Base-by-base conservation (phyloP, 1,139 yeast species). In the Pneumocystis jirovecii region DNA sequence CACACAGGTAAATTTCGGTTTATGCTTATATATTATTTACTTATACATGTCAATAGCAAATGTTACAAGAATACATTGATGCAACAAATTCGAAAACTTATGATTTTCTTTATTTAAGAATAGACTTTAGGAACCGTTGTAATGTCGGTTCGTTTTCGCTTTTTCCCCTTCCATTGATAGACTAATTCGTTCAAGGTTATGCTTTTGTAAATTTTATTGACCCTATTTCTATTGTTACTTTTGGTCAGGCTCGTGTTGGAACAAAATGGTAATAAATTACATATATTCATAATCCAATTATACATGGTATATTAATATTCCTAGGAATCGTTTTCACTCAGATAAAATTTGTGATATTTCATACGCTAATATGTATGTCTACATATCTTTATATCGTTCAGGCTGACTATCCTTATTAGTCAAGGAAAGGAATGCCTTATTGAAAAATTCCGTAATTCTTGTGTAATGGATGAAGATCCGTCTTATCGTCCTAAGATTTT, bases 81-180 rank as follows among this genome's bases (percentile, higher is more conserved):
- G 74, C 71, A 40, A 79, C 83, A 50, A 59, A 61, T 21, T 31
- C 61, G 31, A 31, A 64, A 42, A 78, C 82, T 65, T 83, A 82
- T 70, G 84, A 82, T 70, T 83, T 83, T 73, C 74, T 83, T 66
- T 83, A 81, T 69, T 71, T 81, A 66, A 75, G 84, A 66, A 80
- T 81, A 67, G 84, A 81, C 70, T 81, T 80, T 71, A 76, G 75
- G 65, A 81, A 79, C 71, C 77, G 76, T 68, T 80, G 83, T 75
- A 81, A 81, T 44, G 70, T 69, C 37, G 70, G 70, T 50, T 50
- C 34, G 57, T 50, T 50, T 50, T 29, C 25, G 2, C 34, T 3
- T 12, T 50, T 21, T 12, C 21, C 12, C 12, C 1, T 50, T 7
- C 21, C 15, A 12, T 31, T 31, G 5, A 31, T 19, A 73, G 74